Conservation (phyloP, 345 rosid species). For the Pseudoturritis turrita region DNA sequence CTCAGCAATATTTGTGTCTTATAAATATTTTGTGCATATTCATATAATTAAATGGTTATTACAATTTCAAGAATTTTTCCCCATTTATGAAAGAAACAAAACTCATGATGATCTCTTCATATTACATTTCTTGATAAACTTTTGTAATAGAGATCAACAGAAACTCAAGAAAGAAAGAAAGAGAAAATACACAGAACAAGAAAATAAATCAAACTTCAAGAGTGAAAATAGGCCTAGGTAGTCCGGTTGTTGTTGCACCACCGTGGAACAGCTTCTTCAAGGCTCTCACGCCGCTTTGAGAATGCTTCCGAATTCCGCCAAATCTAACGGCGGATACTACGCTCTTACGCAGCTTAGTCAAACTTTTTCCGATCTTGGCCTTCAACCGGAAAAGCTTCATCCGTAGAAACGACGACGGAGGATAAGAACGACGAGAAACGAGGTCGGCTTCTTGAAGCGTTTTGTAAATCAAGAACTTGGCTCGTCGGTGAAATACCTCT, state of each 20-base stretch:
- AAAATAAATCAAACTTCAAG: slow-evolving; percentile 20
- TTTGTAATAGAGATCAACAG: slow-evolving; percentile 8
- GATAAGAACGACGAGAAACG: slow-evolving; percentile 25
- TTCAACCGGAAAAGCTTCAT: slow-evolving; percentile 49
- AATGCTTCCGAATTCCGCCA: slow-evolving; percentile 27
- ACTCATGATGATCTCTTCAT: slow-evolving; percentile 17
- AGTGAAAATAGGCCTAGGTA: slow-evolving; percentile 38
- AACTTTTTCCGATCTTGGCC: slow-evolving; percentile 57
- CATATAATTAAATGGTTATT: background rate
- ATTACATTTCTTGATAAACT: slow-evolving; percentile 16
- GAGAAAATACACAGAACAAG: background rate
- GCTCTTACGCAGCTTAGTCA: slow-evolving; percentile 38
- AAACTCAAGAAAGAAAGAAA: slow-evolving; percentile 1
- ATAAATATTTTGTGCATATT: background rate
- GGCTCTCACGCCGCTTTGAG: slow-evolving; percentile 16
- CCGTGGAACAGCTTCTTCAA: slow-evolving; percentile 25
- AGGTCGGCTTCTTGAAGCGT: slow-evolving; percentile 40
- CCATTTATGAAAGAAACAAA: background rate
- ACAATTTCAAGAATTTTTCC: background rate
- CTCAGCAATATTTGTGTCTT: background rate
- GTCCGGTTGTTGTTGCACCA: slow-evolving; percentile 31
- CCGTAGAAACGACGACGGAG: slow-evolving; percentile 39
- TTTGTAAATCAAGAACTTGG: slow-evolving; percentile 86
- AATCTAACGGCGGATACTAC: slow-evolving; percentile 17
- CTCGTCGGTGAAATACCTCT: slow-evolving; percentile 50